Evolutionary conservation across 805 yeast genomes (phyloP).

Genomic region (fission yeast (Schizosaccharomyces pombe)): DNA sequence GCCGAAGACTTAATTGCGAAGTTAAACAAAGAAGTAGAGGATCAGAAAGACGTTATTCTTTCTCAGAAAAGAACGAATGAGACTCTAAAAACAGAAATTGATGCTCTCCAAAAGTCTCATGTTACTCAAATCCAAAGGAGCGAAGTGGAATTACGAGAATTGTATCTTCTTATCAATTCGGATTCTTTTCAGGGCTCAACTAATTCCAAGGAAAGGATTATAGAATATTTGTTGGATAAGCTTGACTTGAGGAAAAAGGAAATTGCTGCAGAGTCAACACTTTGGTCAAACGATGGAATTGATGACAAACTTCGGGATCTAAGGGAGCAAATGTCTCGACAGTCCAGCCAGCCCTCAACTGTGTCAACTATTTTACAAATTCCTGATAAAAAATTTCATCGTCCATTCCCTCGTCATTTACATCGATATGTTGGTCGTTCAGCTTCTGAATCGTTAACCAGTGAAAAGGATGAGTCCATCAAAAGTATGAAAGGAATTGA

Average conservation of each 20-base stretch:
- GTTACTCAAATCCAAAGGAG: slow-evolving; percentile 18
- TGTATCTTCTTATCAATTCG: slow-evolving; percentile 20
- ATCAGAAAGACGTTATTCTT: slow-evolving; percentile 34
- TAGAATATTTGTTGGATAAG: neutral
- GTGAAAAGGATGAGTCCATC: too few species aligned
- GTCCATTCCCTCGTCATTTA: neutral
- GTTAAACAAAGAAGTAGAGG: slow-evolving; percentile 36
- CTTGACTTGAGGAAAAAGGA: neutral
- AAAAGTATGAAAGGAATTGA: too few species aligned
- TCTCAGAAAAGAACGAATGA: slow-evolving; percentile 39
- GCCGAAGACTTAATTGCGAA: slow-evolving; percentile 48
- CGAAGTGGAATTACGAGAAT: slow-evolving; percentile 35
- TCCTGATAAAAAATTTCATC: slow-evolving; percentile 5
- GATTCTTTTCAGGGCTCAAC: neutral
- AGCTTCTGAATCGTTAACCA: neutral
- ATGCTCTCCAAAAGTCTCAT: slow-evolving; percentile 29
- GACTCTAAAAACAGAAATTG: slow-evolving; percentile 35
- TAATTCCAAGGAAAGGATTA: too few species aligned
- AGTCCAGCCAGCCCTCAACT: neutral
- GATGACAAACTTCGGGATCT: neutral
- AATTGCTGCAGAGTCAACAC: neutral
- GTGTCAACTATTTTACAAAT: slow-evolving; percentile 1
- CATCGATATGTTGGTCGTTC: neutral
- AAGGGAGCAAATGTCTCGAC: neutral
- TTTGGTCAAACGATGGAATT: neutral